Percentiles rank a stretch among this genome's conserved stretches.
Conservation (phyloP, 2,329 filamentous ascomycete species). For the Lasiodiplodia sp. region DNA sequence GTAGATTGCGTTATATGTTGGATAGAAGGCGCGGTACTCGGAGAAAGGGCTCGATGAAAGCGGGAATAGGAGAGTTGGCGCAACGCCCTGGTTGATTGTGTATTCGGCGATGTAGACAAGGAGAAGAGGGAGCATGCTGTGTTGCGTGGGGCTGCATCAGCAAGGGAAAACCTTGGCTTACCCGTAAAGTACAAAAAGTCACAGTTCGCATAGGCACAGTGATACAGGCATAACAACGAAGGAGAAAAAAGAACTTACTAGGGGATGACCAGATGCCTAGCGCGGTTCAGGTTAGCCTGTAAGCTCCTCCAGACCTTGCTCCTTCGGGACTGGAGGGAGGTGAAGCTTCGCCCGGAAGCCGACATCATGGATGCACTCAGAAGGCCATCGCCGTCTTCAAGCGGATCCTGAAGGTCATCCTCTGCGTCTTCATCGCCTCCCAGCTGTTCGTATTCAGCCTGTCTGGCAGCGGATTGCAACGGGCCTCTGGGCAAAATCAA, state of each 20-base stretch:
- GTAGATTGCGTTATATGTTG: slow-evolving; percentile 93
- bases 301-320: slow-evolving; percentile 44
- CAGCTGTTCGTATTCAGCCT: slow-evolving; percentile 63
- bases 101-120: slow-evolving; percentile 97
- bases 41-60: slow-evolving; percentile 77
- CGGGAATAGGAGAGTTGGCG: slow-evolving; percentile 88
- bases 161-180: background rate
- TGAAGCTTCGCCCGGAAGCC: slow-evolving; percentile 39
- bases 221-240: slow-evolving; percentile 26
- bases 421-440: slow-evolving; percentile 48
- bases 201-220: background rate
- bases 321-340: slow-evolving; percentile 33
- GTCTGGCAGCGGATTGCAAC: slow-evolving; percentile 58
- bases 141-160: slow-evolving; percentile 12
- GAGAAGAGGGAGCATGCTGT: slow-evolving; percentile 84
- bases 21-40: slow-evolving; percentile 87
- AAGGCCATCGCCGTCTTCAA: slow-evolving; percentile 42
- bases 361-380: slow-evolving; percentile 45
- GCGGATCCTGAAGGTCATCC: slow-evolving; percentile 35
- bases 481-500: slow-evolving; percentile 74
- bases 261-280: slow-evolving; percentile 73
- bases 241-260: slow-evolving; percentile 57
- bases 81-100: slow-evolving; percentile 94
- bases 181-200: slow-evolving; percentile 6
- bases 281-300: slow-evolving; percentile 66